A percentile compares a stretch with the other conserved stretches of the same genome.
Conservation (phyloP, 163 green algal genomes). For the Scenedesmus sp. region DNA sequence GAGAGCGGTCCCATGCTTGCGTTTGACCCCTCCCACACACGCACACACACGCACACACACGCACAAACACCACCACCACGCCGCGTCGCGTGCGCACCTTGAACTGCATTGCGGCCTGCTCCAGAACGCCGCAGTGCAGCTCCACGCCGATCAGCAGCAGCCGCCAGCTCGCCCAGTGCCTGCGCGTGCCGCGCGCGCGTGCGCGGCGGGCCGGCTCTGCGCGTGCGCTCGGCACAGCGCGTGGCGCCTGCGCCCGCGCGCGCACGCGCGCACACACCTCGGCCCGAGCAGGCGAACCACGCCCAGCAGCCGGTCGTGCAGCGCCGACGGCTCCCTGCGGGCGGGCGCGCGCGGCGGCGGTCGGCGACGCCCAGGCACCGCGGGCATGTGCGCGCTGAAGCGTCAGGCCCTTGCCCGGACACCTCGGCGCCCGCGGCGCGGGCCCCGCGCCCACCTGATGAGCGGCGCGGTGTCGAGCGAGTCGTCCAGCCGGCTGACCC, state of each 20-base stretch:
- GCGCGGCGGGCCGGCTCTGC: too few species aligned
- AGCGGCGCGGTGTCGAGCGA: conserved; percentile 25
- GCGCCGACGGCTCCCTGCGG: conserved; percentile 13
- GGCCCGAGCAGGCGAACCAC: conserved; percentile 31
- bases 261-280: too few species aligned
- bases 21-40: too few species aligned
- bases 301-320: conserved; percentile 27
- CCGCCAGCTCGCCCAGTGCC: conserved; percentile 33
- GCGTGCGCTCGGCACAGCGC: too few species aligned
- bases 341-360: background rate
- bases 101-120: conserved; percentile 13
- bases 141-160: conserved; percentile 40
- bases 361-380: background rate
- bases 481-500: conserved; percentile 28
- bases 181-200: too few species aligned
- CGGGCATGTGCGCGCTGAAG: too few species aligned
- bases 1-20: too few species aligned
- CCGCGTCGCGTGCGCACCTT: background rate
- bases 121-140: conserved; percentile 30
- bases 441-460: background rate
- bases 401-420: too few species aligned
- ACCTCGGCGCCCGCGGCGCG: too few species aligned
- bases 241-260: too few species aligned
- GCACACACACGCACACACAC: too few species aligned
- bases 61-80: too few species aligned